These are phyloP conservation scores for Globisporangium sylvaticum DNA, from an alignment of 352 stramenopile genomes.

Conservation along the genomic window DNA sequence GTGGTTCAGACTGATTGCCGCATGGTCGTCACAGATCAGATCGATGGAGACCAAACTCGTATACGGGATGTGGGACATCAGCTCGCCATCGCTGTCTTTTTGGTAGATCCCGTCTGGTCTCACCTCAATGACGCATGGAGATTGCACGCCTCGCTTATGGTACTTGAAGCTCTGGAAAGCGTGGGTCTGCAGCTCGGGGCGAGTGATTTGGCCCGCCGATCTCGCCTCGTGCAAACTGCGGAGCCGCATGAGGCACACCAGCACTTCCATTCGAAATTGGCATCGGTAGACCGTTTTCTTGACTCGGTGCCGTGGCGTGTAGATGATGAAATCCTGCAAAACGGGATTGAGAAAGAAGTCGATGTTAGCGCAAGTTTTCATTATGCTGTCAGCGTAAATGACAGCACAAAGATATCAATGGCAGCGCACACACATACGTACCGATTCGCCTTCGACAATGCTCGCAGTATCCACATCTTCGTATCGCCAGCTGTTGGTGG, in stretches of 20 bases:
- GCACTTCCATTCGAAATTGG: constrained; percentile 79
- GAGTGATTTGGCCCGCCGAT: constrained; percentile 17
- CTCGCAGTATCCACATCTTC: constrained; percentile 64
- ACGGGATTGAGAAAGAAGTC: not conserved
- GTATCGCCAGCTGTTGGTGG: constrained; percentile 83
- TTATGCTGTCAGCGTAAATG: not conserved
- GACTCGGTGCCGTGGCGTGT: constrained; percentile 68
- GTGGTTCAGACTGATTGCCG: constrained; percentile 72
- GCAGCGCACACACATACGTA: constrained; percentile 5
- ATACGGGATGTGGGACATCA: constrained; percentile 80
- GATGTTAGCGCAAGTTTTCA: not conserved
- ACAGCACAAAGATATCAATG: not conserved
- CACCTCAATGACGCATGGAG: constrained; percentile 63
- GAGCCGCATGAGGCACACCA: constrained; percentile 75
- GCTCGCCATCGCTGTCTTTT: constrained; percentile 62
- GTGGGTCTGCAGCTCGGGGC: constrained; percentile 47
- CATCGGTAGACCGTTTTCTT: constrained; percentile 83
- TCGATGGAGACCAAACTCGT: constrained; percentile 82
- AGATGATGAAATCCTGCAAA: constrained; percentile 62
- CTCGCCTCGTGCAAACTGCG: constrained; percentile 59
- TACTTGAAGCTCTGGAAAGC: constrained; percentile 60
- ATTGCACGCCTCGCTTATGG: constrained; percentile 54
- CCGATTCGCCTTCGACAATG: constrained; percentile 64
- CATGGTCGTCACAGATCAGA: constrained; percentile 69
- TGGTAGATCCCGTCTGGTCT: constrained; percentile 74